phyloP scores from a whole-genome alignment of 31 red algal species.

The Porphyra umbilicalis region DNA sequence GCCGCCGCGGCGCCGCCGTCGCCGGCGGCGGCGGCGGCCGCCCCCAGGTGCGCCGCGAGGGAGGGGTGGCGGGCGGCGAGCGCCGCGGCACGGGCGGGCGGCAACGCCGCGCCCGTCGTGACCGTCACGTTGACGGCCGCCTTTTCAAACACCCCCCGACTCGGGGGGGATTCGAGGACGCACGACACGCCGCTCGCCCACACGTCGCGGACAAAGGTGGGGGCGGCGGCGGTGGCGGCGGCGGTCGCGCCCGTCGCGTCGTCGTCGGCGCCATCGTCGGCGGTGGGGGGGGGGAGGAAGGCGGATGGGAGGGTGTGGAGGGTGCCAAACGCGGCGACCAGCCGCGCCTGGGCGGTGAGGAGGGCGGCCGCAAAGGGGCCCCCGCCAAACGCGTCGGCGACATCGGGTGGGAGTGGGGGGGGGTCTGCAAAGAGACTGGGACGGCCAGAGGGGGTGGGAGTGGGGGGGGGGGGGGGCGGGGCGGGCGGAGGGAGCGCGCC shows the following conservation, averaged over 20 bases:
- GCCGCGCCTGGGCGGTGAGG: not conserved
- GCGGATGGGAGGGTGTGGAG: not conserved
- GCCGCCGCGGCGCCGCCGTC: conserved; percentile 13
- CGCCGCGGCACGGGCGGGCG: conserved; percentile 16
- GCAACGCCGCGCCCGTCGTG: conserved; percentile 12
- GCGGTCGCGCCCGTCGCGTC: not conserved
- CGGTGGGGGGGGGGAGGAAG: not conserved
- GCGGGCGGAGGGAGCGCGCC: too few species aligned
- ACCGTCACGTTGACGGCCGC: conserved; percentile 47
- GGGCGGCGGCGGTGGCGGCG: not conserved
- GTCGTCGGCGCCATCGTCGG: not conserved
- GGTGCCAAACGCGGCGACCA: not conserved
- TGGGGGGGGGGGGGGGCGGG: not conserved
- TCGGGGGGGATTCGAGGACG: conserved; percentile 3
- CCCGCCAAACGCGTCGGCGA: not conserved
- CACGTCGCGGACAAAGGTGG: not conserved
- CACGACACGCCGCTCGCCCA: conserved; percentile 12
- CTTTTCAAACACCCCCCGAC: conserved; percentile 36
- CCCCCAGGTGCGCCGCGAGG: not conserved
- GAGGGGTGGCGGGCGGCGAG: not conserved
- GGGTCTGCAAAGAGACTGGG: not conserved
- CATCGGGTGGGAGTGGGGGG: not conserved
- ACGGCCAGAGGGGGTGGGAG: not conserved
- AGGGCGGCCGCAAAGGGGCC: not conserved
- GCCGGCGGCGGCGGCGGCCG: not conserved